phyloP scores from a whole-genome alignment of 495 filamentous ascomycete genomes.

The Aspergillus avenaceus region DNA sequence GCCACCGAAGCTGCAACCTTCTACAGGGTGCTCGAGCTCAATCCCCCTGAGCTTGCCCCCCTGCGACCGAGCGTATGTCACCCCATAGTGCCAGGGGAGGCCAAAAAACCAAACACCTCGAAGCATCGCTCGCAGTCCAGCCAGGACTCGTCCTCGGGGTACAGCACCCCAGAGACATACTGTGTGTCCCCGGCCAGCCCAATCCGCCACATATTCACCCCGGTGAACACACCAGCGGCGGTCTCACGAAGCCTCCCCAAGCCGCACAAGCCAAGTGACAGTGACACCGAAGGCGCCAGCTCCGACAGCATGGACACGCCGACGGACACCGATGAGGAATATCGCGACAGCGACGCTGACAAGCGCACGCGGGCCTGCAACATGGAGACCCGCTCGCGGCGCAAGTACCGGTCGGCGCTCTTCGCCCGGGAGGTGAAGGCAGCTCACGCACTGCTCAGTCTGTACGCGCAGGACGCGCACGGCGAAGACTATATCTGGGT shows the following conservation, averaged over 20 bases:
- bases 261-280: neutral
- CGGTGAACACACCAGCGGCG: conserved; percentile 24
- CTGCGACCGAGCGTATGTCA: neutral
- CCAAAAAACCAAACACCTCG: too few species aligned
- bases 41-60: neutral
- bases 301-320: neutral
- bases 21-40: conserved; percentile 35
- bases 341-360: conserved; percentile 14
- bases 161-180: conserved; percentile 17
- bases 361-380: conserved; percentile 1
- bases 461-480: conserved; percentile 44
- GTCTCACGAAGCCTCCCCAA: conserved; percentile 13
- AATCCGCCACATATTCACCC: conserved; percentile 23
- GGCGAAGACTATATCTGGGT: conserved; percentile 13
- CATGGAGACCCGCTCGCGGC: neutral
- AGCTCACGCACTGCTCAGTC: conserved; percentile 52
- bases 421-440: conserved; percentile 47
- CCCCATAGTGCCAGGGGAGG: neutral
- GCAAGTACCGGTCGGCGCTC: neutral
- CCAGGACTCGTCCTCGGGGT: conserved; percentile 25
- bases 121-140: too few species aligned
- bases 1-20: conserved; percentile 51
- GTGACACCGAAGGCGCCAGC: neutral
- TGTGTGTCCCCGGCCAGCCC: conserved; percentile 27
- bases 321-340: conserved; percentile 8